Conservation (phyloP, 306 rosid genomes). For the Crotalaria pallida region DNA sequence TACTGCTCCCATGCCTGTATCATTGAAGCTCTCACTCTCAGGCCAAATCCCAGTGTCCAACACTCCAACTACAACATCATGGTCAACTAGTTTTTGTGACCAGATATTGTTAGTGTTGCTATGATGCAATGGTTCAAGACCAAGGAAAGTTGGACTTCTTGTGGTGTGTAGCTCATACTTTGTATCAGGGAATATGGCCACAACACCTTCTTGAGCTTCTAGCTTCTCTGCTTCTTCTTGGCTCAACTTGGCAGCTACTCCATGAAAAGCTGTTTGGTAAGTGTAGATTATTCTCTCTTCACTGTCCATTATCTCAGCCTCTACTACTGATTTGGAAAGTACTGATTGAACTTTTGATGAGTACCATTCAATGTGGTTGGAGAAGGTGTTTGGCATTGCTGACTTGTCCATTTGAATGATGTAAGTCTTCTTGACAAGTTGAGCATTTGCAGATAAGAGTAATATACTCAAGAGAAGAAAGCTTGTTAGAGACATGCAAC, state of each 20-base stretch:
- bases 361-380: slow-evolving; percentile 67
- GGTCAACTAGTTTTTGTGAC: slow-evolving; percentile 45
- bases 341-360: slow-evolving; percentile 55
- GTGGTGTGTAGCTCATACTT: slow-evolving; percentile 82
- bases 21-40: slow-evolving; percentile 89
- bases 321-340: slow-evolving; percentile 24
- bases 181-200: slow-evolving; percentile 74
- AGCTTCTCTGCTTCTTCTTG: slow-evolving; percentile 50
- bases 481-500: slow-evolving; percentile 25
- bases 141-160: slow-evolving; percentile 78
- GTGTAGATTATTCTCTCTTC: slow-evolving; percentile 60
- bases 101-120: slow-evolving; percentile 28
- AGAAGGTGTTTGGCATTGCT: slow-evolving; percentile 56
- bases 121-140: slow-evolving; percentile 51
- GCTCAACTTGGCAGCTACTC: slow-evolving; percentile 64
- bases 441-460: slow-evolving; percentile 32
- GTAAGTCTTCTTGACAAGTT: slow-evolving; percentile 41
- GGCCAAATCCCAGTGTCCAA: slow-evolving; percentile 99
- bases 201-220: slow-evolving; percentile 51
- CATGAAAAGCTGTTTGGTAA: slow-evolving; percentile 71
- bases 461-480: slow-evolving; percentile 31
- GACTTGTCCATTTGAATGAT: slow-evolving; percentile 79
- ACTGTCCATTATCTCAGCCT: slow-evolving; percentile 5
- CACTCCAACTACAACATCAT: slow-evolving; percentile 83
- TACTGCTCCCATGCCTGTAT: slow-evolving; percentile 56